phyloP scores from a whole-genome alignment of 2,329 filamentous ascomycete species.

The Epichloe bromicola region DNA sequence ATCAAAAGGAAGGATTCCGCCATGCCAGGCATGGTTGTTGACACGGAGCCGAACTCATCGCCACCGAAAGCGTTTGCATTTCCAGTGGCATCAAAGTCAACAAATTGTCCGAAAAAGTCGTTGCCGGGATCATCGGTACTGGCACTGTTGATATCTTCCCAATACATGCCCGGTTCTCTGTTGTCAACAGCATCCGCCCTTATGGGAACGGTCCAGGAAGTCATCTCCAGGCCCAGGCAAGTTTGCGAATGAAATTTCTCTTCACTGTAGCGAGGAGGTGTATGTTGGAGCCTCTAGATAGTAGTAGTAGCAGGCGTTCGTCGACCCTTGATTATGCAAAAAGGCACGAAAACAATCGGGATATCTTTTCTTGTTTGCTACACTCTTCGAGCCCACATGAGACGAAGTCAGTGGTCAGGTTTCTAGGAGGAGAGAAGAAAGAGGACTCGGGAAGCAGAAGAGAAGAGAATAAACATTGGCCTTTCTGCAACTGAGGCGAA shows the following conservation, averaged over 20 bases:
- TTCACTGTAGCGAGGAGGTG: too few species aligned
- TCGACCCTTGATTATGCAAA: background rate
- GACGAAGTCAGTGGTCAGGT: background rate
- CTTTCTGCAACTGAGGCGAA: background rate
- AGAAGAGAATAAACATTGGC: background rate
- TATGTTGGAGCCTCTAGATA: background rate
- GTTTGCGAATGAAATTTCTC: background rate
- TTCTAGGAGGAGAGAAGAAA: background rate
- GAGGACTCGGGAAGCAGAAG: background rate
- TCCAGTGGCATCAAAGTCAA: slow-evolving; percentile 22
- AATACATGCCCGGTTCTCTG: slow-evolving; percentile 22
- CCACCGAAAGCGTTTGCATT: slow-evolving; percentile 10
- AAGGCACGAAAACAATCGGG: background rate
- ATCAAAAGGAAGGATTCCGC: slow-evolving; percentile 17
- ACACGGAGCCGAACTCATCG: slow-evolving; percentile 10
- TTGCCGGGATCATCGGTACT: slow-evolving; percentile 15
- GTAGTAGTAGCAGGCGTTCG: background rate
- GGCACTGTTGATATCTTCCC: slow-evolving; percentile 20
- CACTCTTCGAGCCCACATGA: background rate
- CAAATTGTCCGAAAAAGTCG: slow-evolving; percentile 26
- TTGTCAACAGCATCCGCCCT: slow-evolving; percentile 21
- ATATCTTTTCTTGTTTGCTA: background rate
- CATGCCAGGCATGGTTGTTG: slow-evolving; percentile 13
- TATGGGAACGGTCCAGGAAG: slow-evolving; percentile 24
- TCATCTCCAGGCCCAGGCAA: slow-evolving; percentile 14